Conservation (phyloP, 768 basidiomycete genomes). For the Agrocybe praecox region DNA sequence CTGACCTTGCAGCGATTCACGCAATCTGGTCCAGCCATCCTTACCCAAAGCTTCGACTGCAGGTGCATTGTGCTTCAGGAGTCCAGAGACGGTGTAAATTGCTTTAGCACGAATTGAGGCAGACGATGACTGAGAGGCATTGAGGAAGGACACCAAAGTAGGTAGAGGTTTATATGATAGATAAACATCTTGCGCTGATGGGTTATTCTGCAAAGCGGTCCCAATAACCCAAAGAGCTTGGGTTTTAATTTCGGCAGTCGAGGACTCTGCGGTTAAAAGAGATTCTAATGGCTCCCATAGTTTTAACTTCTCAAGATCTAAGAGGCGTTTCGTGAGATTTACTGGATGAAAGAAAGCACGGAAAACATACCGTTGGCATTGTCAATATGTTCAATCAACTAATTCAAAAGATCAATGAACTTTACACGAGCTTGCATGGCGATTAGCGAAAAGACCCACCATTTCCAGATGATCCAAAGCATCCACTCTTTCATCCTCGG, state of each 20-base stretch:
- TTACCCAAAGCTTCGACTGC: constrained; percentile 58
- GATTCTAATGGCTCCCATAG: constrained; percentile 80
- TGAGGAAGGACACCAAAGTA: constrained; percentile 61
- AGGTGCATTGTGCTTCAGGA: constrained; percentile 74
- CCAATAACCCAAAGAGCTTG: constrained; percentile 87
- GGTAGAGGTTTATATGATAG: constrained; percentile 67
- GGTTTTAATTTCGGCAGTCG: constrained; percentile 61
- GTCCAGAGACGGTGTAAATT: constrained; percentile 77
- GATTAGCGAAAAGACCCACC: constrained; percentile 43
- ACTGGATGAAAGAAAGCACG: not conserved
- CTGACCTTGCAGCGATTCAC: constrained; percentile 62
- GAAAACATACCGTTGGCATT: constrained; percentile 75
- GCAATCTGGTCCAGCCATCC: constrained; percentile 68
- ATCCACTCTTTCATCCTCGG: constrained; percentile 60
- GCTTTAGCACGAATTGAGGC: constrained; percentile 73
- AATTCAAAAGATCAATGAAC: not conserved
- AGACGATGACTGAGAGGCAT: constrained; percentile 49
- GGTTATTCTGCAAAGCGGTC: constrained; percentile 90
- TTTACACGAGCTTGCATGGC: not conserved
- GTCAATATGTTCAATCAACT: constrained; percentile 89
- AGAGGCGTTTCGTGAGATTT: not conserved
- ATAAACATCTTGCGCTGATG: constrained; percentile 79
- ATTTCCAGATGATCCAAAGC: constrained; percentile 88
- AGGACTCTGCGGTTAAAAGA: constrained; percentile 55
- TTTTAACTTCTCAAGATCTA: constrained; percentile 74